Base-by-base conservation (phyloP, 2,329 filamentous ascomycete species). In the Ambrosiella xylebori region DNA sequence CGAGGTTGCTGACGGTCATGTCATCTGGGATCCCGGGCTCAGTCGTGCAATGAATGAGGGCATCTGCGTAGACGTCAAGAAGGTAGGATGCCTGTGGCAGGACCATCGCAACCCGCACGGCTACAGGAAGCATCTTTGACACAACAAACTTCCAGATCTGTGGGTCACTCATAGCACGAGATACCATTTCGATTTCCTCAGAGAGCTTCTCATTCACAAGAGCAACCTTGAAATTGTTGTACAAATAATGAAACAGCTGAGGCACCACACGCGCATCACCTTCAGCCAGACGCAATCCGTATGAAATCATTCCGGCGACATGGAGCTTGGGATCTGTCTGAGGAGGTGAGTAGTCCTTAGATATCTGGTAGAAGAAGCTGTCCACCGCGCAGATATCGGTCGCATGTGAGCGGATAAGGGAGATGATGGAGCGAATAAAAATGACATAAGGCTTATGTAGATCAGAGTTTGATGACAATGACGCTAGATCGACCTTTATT, bases 211-310 rank as follows among this genome's bases (percentile, higher is more conserved):
- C 69, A 59, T 75, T 75, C 49, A 72, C 71, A 2, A 81, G 65
- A 0, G 77, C 75, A 56, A 75, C 68, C 64, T 79, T 80, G 65
- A 79, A 79, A 65, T 76, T 79, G 62, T 77, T 77, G 64, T 74
- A 76, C 1, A 82, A 69, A 59, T 79, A 77, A 65, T 76, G 76
- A 64, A 81, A 82, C 2, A 81, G 70, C 57, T 74, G 73, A 15
- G 74, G 71, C 5, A 67, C 66, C 3, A 73, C 74, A 37, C 70
- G 71, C 1, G 66, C 63, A 57, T 80, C 78, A 1, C 73, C 74
- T 61, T 81, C 78, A 44, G 71, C 69, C 13, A 82, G 66, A 45
- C 75, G 73, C 38, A 81, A 67, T 0, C 77, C 79, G 64, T 79
- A 81, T 1, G 76, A 75, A 13, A 77, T 64, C 64, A 82, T 77